These are phyloP conservation scores for Clonostachys rhizophaga DNA, from an alignment of 2,329 filamentous ascomycete species.

Conservation along the genomic window DNA sequence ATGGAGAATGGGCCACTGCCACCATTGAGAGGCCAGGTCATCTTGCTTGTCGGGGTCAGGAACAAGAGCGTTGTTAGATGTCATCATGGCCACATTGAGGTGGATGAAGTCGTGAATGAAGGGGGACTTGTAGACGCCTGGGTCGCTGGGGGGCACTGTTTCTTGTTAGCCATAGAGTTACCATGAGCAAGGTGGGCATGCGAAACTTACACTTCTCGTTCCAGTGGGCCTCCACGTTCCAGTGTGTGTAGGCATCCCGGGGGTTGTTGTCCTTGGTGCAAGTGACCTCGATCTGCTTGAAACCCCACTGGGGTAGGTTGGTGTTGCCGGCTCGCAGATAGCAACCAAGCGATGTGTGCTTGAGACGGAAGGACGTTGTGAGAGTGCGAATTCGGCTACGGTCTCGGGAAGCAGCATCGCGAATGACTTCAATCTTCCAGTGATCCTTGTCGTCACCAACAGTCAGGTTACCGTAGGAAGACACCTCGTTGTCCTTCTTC, in stretches of 20 bases:
- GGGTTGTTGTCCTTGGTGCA: constrained; percentile 93
- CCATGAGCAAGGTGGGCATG: neutral
- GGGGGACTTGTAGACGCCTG: constrained; percentile 90
- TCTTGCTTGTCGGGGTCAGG: constrained; percentile 99
- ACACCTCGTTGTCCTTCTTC: constrained; percentile 90
- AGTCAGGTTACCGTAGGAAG: constrained; percentile 91
- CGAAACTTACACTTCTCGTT: constrained; percentile 80
- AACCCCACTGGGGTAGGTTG: constrained; percentile 97
- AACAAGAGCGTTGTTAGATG: constrained; percentile 96
- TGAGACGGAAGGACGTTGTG: constrained; percentile 88
- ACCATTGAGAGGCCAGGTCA: constrained; percentile 92
- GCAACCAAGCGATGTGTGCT: constrained; percentile 77
- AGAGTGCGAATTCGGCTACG: constrained; percentile 82
- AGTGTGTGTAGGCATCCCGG: constrained; percentile 91
- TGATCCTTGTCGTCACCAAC: constrained; percentile 97
- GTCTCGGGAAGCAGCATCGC: constrained; percentile 83
- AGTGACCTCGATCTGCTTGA: constrained; percentile 98
- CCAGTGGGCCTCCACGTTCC: constrained; percentile 94
- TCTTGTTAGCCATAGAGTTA: constrained; percentile 18
- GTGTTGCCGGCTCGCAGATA: constrained; percentile 94
- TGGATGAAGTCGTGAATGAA: constrained; percentile 98
- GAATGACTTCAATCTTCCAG: constrained; percentile 90
- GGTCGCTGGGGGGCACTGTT: constrained; percentile 79
- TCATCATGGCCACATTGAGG: constrained; percentile 99
- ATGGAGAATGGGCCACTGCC: constrained; percentile 96